Evolutionary conservation across 2,329 filamentous ascomycete species (phyloP).

Genomic region (Fonsecaea monophora): DNA sequence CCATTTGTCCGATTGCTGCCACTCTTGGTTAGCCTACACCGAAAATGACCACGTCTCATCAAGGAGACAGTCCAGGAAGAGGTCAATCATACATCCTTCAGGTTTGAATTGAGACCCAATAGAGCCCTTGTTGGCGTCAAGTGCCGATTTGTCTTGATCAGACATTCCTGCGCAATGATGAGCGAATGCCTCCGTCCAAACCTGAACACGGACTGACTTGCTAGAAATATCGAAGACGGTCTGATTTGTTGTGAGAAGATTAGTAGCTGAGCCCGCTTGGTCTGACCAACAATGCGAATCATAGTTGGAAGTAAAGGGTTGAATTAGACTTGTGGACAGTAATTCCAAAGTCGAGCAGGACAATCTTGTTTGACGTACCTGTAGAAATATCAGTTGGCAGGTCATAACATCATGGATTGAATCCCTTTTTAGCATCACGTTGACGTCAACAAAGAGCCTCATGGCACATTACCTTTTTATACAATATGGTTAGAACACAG

Average conservation of each 20-base stretch:
- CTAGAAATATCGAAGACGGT: conserved; percentile 23
- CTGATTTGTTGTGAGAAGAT: conserved; percentile 23
- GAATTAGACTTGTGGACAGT: not conserved
- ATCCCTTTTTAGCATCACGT: conserved; percentile 1
- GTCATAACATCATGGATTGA: not conserved
- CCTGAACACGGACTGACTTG: conserved; percentile 23
- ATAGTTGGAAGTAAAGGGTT: conserved; percentile 13
- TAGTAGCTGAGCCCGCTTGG: conserved; percentile 19
- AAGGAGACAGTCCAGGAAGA: not conserved
- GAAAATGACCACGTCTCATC: conserved; percentile 23
- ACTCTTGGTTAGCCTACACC: conserved; percentile 45
- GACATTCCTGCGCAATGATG: conserved; percentile 29
- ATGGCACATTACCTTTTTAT: conserved; percentile 2
- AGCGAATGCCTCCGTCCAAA: conserved; percentile 6
- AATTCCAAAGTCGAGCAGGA: not conserved
- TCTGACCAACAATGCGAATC: conserved; percentile 25
- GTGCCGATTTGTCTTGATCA: conserved; percentile 31
- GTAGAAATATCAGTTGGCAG: conserved; percentile 5
- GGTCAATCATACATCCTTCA: not conserved
- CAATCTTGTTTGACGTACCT: conserved; percentile 8
- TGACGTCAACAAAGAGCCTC: conserved; percentile 17
- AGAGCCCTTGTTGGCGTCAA: conserved; percentile 36
- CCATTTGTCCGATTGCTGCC: conserved; percentile 41
- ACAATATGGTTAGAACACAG: not conserved
- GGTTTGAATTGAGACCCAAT: conserved; percentile 34